A percentile compares a stretch with the other conserved stretches of the same genome.
These are phyloP conservation scores for Fragaria ananassa DNA, from an alignment of 306 rosid genomes.

Conservation along the genomic window DNA sequence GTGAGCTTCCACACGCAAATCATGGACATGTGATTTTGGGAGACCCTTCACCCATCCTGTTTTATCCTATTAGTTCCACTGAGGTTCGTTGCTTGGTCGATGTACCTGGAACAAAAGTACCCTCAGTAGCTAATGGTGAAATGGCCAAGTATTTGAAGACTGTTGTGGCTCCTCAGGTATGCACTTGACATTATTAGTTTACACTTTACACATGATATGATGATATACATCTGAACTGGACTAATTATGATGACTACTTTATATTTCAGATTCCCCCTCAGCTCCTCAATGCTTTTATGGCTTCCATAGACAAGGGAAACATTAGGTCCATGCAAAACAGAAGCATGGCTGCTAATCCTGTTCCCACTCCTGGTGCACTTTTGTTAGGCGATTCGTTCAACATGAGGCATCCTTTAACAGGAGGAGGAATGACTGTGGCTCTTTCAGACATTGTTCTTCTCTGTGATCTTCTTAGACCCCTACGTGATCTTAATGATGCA, in stretches of 20 bases:
- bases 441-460: slow-evolving; percentile 71
- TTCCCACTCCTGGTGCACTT: slow-evolving; percentile 29
- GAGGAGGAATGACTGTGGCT: slow-evolving; percentile 94
- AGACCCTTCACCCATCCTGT: slow-evolving; percentile 60
- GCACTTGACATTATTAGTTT: neutral
- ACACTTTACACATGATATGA: neutral
- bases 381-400: slow-evolving; percentile 61
- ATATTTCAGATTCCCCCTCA: slow-evolving; percentile 28
- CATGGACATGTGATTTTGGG: slow-evolving; percentile 62
- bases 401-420: slow-evolving; percentile 90
- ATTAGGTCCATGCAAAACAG: slow-evolving; percentile 26
- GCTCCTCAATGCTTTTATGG: slow-evolving; percentile 22
- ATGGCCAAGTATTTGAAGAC: slow-evolving; percentile 58
- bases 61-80: slow-evolving; percentile 60
- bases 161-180: slow-evolving; percentile 65
- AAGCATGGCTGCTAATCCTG: slow-evolving; percentile 33
- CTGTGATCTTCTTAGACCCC: slow-evolving; percentile 66
- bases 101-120: slow-evolving; percentile 63
- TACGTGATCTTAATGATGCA: slow-evolving; percentile 49
- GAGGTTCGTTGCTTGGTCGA: slow-evolving; percentile 67
- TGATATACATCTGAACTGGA: neutral
- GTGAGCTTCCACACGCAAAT: slow-evolving; percentile 53
- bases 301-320: slow-evolving; percentile 22
- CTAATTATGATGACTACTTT: neutral
- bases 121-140: slow-evolving; percentile 56